phyloP scores from a whole-genome alignment of 441 rosid species.

The Bocquillonia castaneifolia region DNA sequence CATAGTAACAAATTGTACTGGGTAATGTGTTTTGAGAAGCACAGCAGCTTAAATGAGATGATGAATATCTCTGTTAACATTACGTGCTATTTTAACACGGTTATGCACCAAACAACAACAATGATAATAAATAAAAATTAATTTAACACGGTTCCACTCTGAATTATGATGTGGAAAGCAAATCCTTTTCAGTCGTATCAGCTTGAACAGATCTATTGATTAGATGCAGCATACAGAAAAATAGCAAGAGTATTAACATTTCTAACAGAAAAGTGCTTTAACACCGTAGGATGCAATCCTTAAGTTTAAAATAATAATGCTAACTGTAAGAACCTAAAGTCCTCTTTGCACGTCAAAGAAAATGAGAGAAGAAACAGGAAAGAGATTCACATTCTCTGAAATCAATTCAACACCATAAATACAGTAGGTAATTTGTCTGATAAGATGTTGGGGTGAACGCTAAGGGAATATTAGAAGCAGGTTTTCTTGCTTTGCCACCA shows the following conservation, averaged over 20 bases:
- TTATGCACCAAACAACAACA: too few species aligned
- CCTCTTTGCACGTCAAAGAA: background rate
- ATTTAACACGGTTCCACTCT: background rate
- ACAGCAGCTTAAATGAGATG: background rate
- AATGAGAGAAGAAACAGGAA: background rate
- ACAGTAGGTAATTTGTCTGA: too few species aligned
- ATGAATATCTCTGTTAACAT: background rate
- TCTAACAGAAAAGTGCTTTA: background rate
- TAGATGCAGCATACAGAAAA: background rate
- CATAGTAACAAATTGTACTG: background rate
- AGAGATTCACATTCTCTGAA: too few species aligned
- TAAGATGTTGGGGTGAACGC: too few species aligned
- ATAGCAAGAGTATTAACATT: background rate
- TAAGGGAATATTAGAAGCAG: too few species aligned
- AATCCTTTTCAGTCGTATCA: background rate
- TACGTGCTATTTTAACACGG: too few species aligned
- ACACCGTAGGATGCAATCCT: background rate
- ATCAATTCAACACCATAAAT: too few species aligned
- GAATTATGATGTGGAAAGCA: background rate
- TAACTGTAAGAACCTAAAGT: background rate
- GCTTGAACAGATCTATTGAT: background rate
- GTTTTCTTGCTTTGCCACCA: too few species aligned
- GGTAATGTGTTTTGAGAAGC: background rate
- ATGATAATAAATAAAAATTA: background rate
- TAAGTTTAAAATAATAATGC: background rate